Base-by-base conservation (phyloP, 176 grass and related monocot genomes). In the Poa pratensis region DNA sequence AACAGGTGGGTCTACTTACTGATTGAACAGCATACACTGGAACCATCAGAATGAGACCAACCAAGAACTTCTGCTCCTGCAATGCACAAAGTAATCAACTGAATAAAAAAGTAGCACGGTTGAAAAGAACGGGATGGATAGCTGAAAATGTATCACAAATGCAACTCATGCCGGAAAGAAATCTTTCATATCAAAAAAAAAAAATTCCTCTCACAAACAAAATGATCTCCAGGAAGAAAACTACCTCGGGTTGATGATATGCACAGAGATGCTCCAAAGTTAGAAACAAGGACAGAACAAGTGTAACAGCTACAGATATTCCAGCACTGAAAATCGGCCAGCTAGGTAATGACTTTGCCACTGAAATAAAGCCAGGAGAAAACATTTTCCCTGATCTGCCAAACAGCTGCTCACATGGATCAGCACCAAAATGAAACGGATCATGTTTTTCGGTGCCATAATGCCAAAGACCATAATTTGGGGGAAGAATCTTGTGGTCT, bases 21-120 rank as follows among this genome's bases (percentile, higher is more conserved):
- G 96, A 98, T 87, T 95, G 91, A 92, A 95, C 86, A 86, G 89
- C 93, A 86, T 95, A 98, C 74, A 98, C 83, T 80, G 96, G 96
- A 90, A 98, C 96, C 96, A 98, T 98, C 77, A 98, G 69, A 89
- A 98, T 94, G 78, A 98, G 96, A 89, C 96, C 96, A 72, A 95
- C 73, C 89, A 98, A 92, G 81, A 98, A 98, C 53, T 98, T 98
- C 74, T 98, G 96, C 75, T 98, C 96, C 96, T 95, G 93, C 45
- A 93, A 88, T 87, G 45, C 37, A 80, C 9, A 87, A 68, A 64
- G 48, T 39, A 69, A 80, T 71, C 40, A 75, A 78, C 48, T 63
- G 61, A 86, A 80, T 69, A 14, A 81, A 28, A 51, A 79, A 76
- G 16, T n/a, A 51, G 63, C 50, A 83, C 43, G 27, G 23, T 28